Conservation (phyloP, 2,329 filamentous ascomycete species). For the Colletotrichum sojae region DNA sequence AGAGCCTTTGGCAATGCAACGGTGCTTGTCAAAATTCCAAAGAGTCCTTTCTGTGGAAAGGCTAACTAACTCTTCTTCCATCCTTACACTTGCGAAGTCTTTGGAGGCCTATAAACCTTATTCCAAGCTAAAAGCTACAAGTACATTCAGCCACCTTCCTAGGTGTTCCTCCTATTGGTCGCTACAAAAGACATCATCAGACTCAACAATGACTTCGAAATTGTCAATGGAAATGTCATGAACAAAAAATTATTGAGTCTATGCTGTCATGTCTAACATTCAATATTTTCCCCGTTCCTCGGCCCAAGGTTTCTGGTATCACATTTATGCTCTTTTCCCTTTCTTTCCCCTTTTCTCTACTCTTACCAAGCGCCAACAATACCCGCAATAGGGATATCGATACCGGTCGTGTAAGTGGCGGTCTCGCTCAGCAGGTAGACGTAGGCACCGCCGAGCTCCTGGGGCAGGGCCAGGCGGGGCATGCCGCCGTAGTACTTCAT, state of each 20-base stretch:
- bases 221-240: not conserved
- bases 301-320: conserved; percentile 6
- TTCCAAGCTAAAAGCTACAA: no score
- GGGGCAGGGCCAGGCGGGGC: conserved; percentile 65
- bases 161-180: no score
- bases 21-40: no score
- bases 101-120: no score
- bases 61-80: no score
- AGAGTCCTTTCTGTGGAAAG: no score
- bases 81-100: no score
- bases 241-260: conserved; percentile 21
- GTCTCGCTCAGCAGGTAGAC: conserved; percentile 69
- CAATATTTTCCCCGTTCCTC: conserved; percentile 7
- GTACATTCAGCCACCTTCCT: no score
- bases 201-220: no score
- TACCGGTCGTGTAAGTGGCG: conserved; percentile 63
- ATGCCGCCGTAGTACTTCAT: conserved; percentile 72
- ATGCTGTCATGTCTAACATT: conserved; percentile 25
- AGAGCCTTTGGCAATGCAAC: no score
- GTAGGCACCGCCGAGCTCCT: conserved; percentile 71
- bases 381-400: conserved; percentile 62
- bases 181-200: no score
- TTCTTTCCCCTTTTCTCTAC: not conserved
- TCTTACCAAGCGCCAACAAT: conserved; percentile 46
- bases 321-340: not conserved